These are phyloP conservation scores for Myxozyma nipponensis DNA, from an alignment of 805 yeast genomes.

Conservation along the genomic window DNA sequence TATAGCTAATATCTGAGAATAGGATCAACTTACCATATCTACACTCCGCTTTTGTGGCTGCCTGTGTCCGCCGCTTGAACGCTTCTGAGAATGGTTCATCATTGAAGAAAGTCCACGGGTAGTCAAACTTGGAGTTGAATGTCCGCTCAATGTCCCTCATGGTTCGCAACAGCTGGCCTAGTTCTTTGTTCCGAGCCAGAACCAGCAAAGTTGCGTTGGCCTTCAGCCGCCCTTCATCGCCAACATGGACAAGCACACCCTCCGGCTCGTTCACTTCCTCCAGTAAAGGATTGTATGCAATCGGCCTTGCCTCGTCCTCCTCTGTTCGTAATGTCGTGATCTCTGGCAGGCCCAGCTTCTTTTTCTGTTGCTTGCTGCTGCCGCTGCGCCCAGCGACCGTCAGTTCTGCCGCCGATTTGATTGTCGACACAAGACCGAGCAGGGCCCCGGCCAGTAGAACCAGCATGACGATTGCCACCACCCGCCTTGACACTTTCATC, in stretches of 20 bases:
- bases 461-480: no score
- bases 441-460: background rate
- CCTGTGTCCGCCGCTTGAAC: conserved; percentile 48
- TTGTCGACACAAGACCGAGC: background rate
- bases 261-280: conserved; percentile 35
- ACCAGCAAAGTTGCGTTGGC: conserved; percentile 76
- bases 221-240: conserved; percentile 32
- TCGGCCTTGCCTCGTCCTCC: background rate
- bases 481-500: no score
- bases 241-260: conserved; percentile 19
- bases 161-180: conserved; percentile 47
- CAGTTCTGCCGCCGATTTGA: background rate
- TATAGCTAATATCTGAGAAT: conserved; percentile 11
- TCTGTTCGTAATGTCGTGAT: background rate
- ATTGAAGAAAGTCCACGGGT: conserved; percentile 78
- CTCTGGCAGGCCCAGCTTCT: background rate
- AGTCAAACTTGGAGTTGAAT: conserved; percentile 66
- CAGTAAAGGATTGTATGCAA: conserved; percentile 15
- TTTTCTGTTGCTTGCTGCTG: background rate
- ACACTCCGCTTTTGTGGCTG: conserved; percentile 43
- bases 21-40: conserved; percentile 44
- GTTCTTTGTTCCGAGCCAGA: conserved; percentile 67
- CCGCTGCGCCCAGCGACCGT: background rate
- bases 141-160: conserved; percentile 57
- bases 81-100: conserved; percentile 59